phyloP scores from a whole-genome alignment of 257 asterid species.

The Vinca minor region DNA sequence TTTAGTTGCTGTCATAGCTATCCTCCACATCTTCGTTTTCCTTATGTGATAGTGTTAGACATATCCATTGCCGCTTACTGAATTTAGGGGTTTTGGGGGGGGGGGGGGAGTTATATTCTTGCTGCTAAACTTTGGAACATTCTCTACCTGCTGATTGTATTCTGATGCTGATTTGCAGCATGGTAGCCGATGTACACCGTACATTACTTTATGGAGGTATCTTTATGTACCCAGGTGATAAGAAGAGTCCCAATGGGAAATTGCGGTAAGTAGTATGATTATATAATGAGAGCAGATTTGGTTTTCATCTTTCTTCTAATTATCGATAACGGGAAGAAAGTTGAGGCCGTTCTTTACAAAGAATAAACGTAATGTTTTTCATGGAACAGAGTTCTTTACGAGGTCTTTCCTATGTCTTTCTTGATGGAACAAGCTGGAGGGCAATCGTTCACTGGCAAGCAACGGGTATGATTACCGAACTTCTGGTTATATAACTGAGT shows the following conservation, averaged over 20 bases:
- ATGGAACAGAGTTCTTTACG: slow-evolving; percentile 72
- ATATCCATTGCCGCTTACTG: background rate
- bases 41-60: background rate
- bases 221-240: slow-evolving; percentile 93
- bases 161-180: slow-evolving; percentile 36
- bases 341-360: background rate
- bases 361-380: slow-evolving; percentile 2
- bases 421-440: slow-evolving; percentile 99
- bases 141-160: background rate
- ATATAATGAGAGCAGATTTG: background rate
- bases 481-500: background rate
- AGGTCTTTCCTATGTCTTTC: slow-evolving; percentile 97
- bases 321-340: background rate
- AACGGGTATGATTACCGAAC: slow-evolving; percentile 35
- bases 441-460: slow-evolving; percentile 86
- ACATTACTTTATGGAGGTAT: slow-evolving; percentile 96
- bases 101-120: background rate
- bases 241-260: slow-evolving; percentile 92
- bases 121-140: background rate
- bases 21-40: background rate
- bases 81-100: no score
- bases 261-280: slow-evolving; percentile 42
- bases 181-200: slow-evolving; percentile 99
- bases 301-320: background rate
- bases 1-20: background rate